phyloP scores from a whole-genome alignment of 2,329 filamentous ascomycete species.

The Epichloe uncinata region DNA sequence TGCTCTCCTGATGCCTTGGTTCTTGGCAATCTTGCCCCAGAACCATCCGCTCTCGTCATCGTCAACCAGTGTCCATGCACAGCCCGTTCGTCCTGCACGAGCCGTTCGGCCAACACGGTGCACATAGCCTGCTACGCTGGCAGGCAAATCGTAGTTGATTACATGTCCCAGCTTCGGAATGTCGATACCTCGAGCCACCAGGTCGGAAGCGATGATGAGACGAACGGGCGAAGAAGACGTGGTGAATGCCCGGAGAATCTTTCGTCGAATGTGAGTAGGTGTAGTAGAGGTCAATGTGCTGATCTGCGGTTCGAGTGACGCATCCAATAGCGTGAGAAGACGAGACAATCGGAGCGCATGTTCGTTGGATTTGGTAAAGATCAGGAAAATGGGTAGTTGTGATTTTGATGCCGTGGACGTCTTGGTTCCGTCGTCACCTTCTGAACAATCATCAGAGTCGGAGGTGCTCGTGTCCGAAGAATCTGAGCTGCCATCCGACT shows the following conservation, averaged over 20 bases:
- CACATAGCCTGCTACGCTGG: constrained; percentile 69
- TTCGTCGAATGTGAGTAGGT: constrained; percentile 55
- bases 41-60: constrained; percentile 85
- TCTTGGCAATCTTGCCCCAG: constrained; percentile 63
- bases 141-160: constrained; percentile 85
- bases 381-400: constrained; percentile 41
- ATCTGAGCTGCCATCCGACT: constrained; percentile 17
- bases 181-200: constrained; percentile 86
- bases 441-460: constrained; percentile 15
- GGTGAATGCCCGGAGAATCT: constrained; percentile 54
- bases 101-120: constrained; percentile 89
- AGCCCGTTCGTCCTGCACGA: constrained; percentile 59
- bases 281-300: constrained; percentile 67
- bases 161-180: constrained; percentile 68
- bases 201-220: constrained; percentile 79
- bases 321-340: constrained; percentile 56
- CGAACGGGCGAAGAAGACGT: constrained; percentile 52
- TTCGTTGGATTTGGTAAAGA: constrained; percentile 89
- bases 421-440: background rate
- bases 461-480: constrained; percentile 20
- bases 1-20: constrained; percentile 33
- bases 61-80: constrained; percentile 77
- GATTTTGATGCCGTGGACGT: constrained; percentile 5
- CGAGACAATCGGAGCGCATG: constrained; percentile 75
- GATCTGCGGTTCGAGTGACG: constrained; percentile 40